phyloP scores from a whole-genome alignment of 495 filamentous ascomycete species.

The Aspergillus bertholletiae region DNA sequence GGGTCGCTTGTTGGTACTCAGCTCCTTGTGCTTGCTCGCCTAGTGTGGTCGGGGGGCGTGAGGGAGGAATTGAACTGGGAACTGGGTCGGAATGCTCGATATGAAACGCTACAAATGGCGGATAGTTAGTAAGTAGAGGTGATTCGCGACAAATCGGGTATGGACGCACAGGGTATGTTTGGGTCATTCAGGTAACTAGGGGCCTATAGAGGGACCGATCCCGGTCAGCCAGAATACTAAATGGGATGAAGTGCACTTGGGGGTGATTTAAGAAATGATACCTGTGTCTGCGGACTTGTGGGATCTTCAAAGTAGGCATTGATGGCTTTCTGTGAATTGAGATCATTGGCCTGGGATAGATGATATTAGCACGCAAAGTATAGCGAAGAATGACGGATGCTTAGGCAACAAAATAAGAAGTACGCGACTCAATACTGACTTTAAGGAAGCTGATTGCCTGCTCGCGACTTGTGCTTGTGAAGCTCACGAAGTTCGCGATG shows the following conservation, averaged over 20 bases:
- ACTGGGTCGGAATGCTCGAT: slow-evolving; percentile 53
- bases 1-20: slow-evolving; percentile 2
- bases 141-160: neutral
- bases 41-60: slow-evolving; percentile 66
- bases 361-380: slow-evolving; percentile 6
- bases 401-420: neutral
- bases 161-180: slow-evolving; percentile 17
- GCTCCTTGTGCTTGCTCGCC: slow-evolving; percentile 33
- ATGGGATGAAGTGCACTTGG: neutral
- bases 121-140: slow-evolving; percentile 6
- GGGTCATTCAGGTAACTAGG: slow-evolving; percentile 23
- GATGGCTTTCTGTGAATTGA: slow-evolving; percentile 47
- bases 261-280: slow-evolving; percentile 11
- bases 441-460: slow-evolving; percentile 47
- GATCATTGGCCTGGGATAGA: slow-evolving; percentile 39
- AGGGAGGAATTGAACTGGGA: slow-evolving; percentile 49
- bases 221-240: slow-evolving; percentile 8
- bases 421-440: slow-evolving; percentile 18
- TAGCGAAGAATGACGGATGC: neutral
- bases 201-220: slow-evolving; percentile 11
- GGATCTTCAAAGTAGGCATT: slow-evolving; percentile 53
- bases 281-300: slow-evolving; percentile 33
- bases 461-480: slow-evolving; percentile 42
- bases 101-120: slow-evolving; percentile 46
- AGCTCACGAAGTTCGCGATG: slow-evolving; percentile 44